phyloP scores from a whole-genome alignment of 306 rosid genomes.

The Echinosophora koreensis region DNA sequence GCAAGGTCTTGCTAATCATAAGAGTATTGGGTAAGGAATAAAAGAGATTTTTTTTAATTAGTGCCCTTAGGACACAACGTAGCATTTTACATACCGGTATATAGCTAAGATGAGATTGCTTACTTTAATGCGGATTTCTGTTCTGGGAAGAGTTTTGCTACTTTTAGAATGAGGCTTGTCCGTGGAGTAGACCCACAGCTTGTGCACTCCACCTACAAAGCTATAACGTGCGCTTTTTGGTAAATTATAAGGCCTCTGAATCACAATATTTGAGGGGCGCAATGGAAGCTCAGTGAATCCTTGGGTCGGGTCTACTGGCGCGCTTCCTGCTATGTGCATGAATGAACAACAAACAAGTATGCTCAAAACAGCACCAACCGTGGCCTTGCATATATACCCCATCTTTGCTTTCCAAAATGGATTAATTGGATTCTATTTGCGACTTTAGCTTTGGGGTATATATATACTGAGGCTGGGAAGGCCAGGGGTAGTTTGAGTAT shows the following conservation, averaged over 20 bases:
- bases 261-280: background rate
- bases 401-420: background rate
- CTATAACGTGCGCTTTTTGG: conserved; percentile 37
- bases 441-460: background rate
- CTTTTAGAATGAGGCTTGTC: conserved; percentile 40
- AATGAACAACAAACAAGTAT: background rate
- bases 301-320: background rate
- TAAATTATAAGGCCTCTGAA: conserved; percentile 44
- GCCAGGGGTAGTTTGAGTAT: background rate
- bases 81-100: no score
- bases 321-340: background rate
- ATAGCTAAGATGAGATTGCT: background rate
- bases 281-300: conserved; percentile 46
- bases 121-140: conserved; percentile 37
- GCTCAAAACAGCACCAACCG: background rate
- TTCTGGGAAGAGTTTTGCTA: conserved; percentile 34
- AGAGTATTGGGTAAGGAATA: no score
- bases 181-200: conserved; percentile 47
- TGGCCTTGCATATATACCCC: background rate
- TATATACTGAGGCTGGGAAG: no score
- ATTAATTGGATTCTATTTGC: background rate
- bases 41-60: no score
- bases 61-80: no score
- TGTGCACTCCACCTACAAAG: conserved; percentile 45
- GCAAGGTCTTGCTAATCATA: no score